phyloP scores from a whole-genome alignment of 331 rosid species.

The Phaseolus coccineus region DNA sequence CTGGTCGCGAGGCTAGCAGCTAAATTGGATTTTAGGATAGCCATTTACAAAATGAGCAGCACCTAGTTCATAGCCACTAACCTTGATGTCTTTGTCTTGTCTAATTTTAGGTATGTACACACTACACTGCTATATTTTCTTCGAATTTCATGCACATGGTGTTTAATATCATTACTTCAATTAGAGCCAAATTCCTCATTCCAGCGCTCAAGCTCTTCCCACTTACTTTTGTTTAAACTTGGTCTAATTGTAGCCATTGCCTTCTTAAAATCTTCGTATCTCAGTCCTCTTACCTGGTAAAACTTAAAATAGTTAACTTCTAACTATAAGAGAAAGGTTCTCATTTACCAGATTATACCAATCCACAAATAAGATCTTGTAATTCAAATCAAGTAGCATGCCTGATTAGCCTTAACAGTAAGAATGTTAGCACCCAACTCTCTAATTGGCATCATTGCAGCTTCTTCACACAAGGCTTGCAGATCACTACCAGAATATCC shows the following conservation, averaged over 20 bases:
- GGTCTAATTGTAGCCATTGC: slow-evolving; percentile 91
- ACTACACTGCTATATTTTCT: neutral
- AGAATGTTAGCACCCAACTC: slow-evolving; percentile 92
- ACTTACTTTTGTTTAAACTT: slow-evolving; percentile 89
- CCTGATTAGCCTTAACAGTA: slow-evolving; percentile 88
- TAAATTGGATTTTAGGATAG: slow-evolving; percentile 22
- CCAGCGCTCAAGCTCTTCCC: slow-evolving; percentile 96
- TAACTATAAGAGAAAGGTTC: neutral
- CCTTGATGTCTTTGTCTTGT: slow-evolving; percentile 34
- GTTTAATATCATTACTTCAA: slow-evolving; percentile 42
- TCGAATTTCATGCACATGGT: slow-evolving; percentile 10
- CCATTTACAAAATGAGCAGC: slow-evolving; percentile 29
- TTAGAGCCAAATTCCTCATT: slow-evolving; percentile 91
- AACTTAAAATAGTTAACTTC: slow-evolving; percentile 7
- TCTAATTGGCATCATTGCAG: slow-evolving; percentile 99
- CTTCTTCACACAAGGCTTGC: slow-evolving; percentile 99
- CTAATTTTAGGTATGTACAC: slow-evolving; percentile 20
- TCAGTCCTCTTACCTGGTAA: slow-evolving; percentile 76
- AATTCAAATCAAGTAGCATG: slow-evolving; percentile 37
- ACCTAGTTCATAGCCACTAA: slow-evolving; percentile 15
- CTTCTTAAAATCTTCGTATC: slow-evolving; percentile 76
- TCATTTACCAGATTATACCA: slow-evolving; percentile 16
- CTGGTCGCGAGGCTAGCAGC: neutral
- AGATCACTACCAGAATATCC: slow-evolving; percentile 99
- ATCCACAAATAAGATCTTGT: neutral